Percentiles rank a stretch among this genome's conserved stretches.
Evolutionary conservation across 2,329 filamentous ascomycete genomes (phyloP).

Genomic region (Curvularia spicifera): DNA sequence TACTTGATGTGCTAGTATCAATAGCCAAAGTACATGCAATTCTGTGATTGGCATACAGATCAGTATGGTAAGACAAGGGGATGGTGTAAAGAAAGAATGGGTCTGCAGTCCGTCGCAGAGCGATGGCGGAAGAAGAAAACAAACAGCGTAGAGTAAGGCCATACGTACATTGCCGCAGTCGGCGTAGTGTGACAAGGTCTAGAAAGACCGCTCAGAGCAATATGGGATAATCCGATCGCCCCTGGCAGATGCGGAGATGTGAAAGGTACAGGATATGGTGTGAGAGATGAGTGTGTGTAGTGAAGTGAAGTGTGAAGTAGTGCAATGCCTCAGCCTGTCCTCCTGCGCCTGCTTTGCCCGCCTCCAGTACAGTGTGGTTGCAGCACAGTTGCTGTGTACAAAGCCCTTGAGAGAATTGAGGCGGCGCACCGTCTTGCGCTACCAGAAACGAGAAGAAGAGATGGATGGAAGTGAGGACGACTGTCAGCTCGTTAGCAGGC

Average conservation of each 20-base stretch:
- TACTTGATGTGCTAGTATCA: slow-evolving; percentile 47
- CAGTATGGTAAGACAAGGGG: slow-evolving; percentile 41
- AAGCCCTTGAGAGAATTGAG: slow-evolving; percentile 31
- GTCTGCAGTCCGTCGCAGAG: slow-evolving; percentile 21
- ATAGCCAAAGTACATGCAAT: slow-evolving; percentile 48
- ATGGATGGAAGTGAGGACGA: slow-evolving; percentile 21
- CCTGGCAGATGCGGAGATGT: slow-evolving; percentile 49
- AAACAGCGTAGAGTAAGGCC: slow-evolving; percentile 42
- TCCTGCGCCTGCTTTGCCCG: slow-evolving; percentile 35
- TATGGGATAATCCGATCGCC: slow-evolving; percentile 47
- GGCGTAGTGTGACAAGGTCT: slow-evolving; percentile 40
- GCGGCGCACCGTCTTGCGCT: slow-evolving; percentile 29
- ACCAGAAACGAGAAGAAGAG: slow-evolving; percentile 32
- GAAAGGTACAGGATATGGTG: slow-evolving; percentile 45
- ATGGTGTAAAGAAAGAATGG: slow-evolving; percentile 19
- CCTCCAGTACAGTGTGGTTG: slow-evolving; percentile 35
- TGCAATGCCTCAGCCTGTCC: slow-evolving; percentile 34
- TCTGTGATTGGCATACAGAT: slow-evolving; percentile 45
- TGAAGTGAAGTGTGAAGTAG: slow-evolving; percentile 27
- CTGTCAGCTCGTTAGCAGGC: slow-evolving; percentile 16
- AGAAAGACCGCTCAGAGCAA: slow-evolving; percentile 44
- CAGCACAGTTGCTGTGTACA: slow-evolving; percentile 35
- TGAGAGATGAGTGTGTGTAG: slow-evolving; percentile 36
- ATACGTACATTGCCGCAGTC: slow-evolving; percentile 51
- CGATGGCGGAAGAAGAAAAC: slow-evolving; percentile 20